These are phyloP conservation scores for Tillandsia leiboldiana DNA, from an alignment of 176 grass and related monocot genomes.

Conservation along the genomic window DNA sequence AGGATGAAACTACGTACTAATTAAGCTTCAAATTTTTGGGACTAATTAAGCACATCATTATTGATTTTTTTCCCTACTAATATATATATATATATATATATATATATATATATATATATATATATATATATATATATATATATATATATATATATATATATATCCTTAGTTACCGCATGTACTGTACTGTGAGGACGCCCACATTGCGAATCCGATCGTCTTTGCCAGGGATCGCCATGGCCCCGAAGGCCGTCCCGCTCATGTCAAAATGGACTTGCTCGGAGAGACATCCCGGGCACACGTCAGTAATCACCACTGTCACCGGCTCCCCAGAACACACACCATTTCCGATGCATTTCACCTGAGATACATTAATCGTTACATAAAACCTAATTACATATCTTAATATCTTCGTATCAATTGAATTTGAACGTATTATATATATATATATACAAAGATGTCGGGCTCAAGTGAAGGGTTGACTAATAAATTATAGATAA, in stretches of 20 bases:
- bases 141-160: slow-evolving; percentile 1
- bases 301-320: slow-evolving; percentile 68
- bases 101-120: too few species aligned
- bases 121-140: too few species aligned
- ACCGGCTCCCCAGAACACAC: slow-evolving; percentile 65
- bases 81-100: too few species aligned
- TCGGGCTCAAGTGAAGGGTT: too few species aligned
- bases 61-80: background rate
- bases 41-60: background rate
- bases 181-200: slow-evolving; percentile 48
- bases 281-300: slow-evolving; percentile 39
- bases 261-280: slow-evolving; percentile 61
- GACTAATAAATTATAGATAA: too few species aligned
- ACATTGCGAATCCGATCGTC: slow-evolving; percentile 38
- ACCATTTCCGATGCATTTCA: slow-evolving; percentile 39
- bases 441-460: too few species aligned
- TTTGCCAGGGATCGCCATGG: too few species aligned
- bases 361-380: slow-evolving; percentile 10
- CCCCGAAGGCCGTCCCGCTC: slow-evolving; percentile 74
- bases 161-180: slow-evolving; percentile 28
- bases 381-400: too few species aligned
- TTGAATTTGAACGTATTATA: too few species aligned
- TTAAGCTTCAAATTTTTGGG: too few species aligned
- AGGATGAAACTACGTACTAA: too few species aligned
- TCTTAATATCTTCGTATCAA: too few species aligned